Percentiles rank a stretch among this genome's conserved stretches.
phyloP scores from a whole-genome alignment of 2,329 filamentous ascomycete species.

The Fusarium solani-melongenae region DNA sequence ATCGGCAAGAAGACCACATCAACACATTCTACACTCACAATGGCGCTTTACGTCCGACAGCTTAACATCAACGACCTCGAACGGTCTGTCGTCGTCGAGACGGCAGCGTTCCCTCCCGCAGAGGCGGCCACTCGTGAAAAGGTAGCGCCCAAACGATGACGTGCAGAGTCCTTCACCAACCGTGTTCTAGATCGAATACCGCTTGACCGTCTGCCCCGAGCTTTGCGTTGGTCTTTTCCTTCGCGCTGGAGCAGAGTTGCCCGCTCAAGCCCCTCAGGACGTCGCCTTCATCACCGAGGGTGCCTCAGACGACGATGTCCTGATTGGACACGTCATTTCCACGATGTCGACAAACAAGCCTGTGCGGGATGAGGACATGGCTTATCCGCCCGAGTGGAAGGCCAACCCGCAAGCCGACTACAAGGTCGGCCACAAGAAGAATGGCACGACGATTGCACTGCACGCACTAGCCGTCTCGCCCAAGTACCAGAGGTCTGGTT shows the following conservation, averaged over 20 bases:
- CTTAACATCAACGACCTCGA: slow-evolving; percentile 40
- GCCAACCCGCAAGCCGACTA: slow-evolving; percentile 12
- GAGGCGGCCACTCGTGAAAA: slow-evolving; percentile 45
- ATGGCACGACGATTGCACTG: slow-evolving; percentile 44
- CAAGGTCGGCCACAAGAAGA: slow-evolving; percentile 36
- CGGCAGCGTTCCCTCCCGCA: slow-evolving; percentile 44
- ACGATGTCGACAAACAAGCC: slow-evolving; percentile 36
- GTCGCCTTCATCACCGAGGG: slow-evolving; percentile 21
- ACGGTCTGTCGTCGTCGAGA: slow-evolving; percentile 38
- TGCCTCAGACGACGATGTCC: slow-evolving; percentile 11
- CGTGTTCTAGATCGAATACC: slow-evolving; percentile 42
- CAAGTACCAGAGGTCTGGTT: slow-evolving; percentile 35
- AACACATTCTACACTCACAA: slow-evolving; percentile 1
- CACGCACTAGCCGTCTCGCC: slow-evolving; percentile 45
- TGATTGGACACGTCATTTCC: slow-evolving; percentile 44
- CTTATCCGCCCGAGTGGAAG: slow-evolving; percentile 41
- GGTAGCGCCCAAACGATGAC: slow-evolving; percentile 15
- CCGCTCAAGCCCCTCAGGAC: slow-evolving; percentile 3
- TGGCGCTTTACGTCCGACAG: slow-evolving; percentile 40
- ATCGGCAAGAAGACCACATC: neutral
- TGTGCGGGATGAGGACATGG: slow-evolving; percentile 45
- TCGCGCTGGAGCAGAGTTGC: neutral
- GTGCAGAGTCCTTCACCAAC: neutral
- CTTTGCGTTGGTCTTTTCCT: slow-evolving; percentile 44
- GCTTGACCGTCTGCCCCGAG: slow-evolving; percentile 42